Conservation (phyloP, 805 yeast species). For the Maudiozyma serrabonitensis region DNA sequence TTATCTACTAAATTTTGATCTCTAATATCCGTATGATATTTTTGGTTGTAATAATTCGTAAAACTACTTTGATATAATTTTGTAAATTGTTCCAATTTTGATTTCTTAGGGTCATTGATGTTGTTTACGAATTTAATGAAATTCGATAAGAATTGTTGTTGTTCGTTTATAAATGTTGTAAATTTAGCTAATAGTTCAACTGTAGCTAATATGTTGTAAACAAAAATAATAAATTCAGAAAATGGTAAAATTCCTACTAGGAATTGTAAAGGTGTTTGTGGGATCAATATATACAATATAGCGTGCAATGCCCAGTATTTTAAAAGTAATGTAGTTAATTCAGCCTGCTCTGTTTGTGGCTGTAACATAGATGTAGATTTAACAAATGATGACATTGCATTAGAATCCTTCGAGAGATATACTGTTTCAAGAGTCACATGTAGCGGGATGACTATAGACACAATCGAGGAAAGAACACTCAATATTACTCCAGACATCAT, state of each 20-base stretch:
- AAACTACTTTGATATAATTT: constrained; percentile 3
- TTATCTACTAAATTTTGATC: background rate
- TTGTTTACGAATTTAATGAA: constrained; percentile 2
- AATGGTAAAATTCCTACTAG: constrained; percentile 11
- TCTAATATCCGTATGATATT: background rate
- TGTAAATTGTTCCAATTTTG: constrained; percentile 8
- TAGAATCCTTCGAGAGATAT: constrained; percentile 6
- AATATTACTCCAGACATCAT: background rate
- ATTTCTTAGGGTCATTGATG: constrained; percentile 5
- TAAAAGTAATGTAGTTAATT: constrained; percentile 7
- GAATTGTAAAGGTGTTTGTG: constrained; percentile 8
- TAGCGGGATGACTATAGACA: constrained; percentile 17
- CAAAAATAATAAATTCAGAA: constrained; percentile 5
- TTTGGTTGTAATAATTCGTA: constrained; percentile 2
- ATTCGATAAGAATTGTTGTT: constrained; percentile 2
- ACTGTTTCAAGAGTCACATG: constrained; percentile 17
- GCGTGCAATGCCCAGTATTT: constrained; percentile 19
- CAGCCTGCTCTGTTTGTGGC: constrained; percentile 3
- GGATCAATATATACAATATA: constrained; percentile 10
- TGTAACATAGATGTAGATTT: constrained; percentile 3
- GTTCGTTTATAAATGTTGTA: constrained; percentile 11
- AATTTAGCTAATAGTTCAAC: constrained; percentile 14
- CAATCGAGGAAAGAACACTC: constrained; percentile 3
- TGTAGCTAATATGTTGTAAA: constrained; percentile 6
- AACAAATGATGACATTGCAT: constrained; percentile 4